A percentile compares a stretch with the other conserved stretches of the same genome.
Evolutionary conservation across 225 moss, liverwort and hornwort genomes (phyloP).

Genomic region (Straminergon stramineum): DNA sequence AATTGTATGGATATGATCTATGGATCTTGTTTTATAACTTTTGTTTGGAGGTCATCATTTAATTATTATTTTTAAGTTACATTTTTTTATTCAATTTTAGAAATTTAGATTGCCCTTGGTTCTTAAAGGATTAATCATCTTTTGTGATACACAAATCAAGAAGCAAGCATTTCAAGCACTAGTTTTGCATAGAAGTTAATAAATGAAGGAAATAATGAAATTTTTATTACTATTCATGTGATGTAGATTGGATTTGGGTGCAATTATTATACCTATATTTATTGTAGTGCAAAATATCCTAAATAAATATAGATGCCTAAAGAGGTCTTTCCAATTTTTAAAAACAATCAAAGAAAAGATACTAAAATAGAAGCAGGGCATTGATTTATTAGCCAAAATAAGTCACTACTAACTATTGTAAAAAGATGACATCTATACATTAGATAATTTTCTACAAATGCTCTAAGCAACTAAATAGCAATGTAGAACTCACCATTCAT

Average conservation of each 20-base stretch:
- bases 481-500: rapidly evolving
- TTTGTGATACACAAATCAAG: rapidly evolving
- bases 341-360: background rate
- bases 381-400: background rate
- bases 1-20: background rate
- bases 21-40: background rate
- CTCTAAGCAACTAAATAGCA: background rate
- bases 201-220: background rate
- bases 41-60: background rate
- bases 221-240: background rate
- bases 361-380: background rate
- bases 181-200: background rate
- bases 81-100: background rate
- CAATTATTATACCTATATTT: background rate
- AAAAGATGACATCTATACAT: background rate
- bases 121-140: background rate
- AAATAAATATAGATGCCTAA: background rate
- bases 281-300: too few relatives aligned
- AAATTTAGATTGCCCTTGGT: background rate
- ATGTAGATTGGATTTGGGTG: background rate
- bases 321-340: background rate
- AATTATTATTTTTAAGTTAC: background rate
- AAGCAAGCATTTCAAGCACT: background rate
- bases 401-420: background rate
- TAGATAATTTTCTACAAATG: background rate